Percentiles rank a stretch among this genome's conserved stretches.
Conservation (phyloP, 2,329 filamentous ascomycete species). For the Cadophora gregata region DNA sequence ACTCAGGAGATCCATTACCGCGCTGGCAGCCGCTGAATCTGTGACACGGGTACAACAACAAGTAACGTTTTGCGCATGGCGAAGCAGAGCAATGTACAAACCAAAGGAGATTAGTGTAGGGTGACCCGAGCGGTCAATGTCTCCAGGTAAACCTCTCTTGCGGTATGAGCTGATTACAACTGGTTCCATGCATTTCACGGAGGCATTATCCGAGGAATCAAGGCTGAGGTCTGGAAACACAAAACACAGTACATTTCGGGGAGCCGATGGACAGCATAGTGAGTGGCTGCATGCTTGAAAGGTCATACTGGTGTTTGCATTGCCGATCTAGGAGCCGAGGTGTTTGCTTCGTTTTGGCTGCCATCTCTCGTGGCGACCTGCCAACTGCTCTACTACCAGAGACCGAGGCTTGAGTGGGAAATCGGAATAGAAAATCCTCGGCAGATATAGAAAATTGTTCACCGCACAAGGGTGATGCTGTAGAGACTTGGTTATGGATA, state of each 20-base stretch:
- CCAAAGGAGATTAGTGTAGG: not conserved
- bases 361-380: not conserved
- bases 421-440: not conserved
- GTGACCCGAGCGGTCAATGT: not conserved
- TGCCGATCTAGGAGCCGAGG: conserved; percentile 3
- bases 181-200: not conserved
- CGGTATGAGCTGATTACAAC: not conserved
- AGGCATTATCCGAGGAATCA: not conserved
- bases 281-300: not conserved
- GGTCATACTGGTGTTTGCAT: conserved; percentile 1
- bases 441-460: too few relatives aligned
- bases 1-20: not conserved
- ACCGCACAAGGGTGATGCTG: too few relatives aligned
- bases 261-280: not conserved
- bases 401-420: not conserved
- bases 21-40: not conserved
- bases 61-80: not conserved
- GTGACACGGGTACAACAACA: not conserved
- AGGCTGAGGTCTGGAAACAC: not conserved
- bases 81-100: not conserved
- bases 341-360: not conserved
- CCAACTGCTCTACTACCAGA: not conserved
- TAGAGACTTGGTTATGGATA: too few relatives aligned
- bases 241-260: not conserved
- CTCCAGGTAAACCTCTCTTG: not conserved